Conservation (phyloP, 495 filamentous ascomycete genomes). For the Hypoxylon cercidicola region DNA sequence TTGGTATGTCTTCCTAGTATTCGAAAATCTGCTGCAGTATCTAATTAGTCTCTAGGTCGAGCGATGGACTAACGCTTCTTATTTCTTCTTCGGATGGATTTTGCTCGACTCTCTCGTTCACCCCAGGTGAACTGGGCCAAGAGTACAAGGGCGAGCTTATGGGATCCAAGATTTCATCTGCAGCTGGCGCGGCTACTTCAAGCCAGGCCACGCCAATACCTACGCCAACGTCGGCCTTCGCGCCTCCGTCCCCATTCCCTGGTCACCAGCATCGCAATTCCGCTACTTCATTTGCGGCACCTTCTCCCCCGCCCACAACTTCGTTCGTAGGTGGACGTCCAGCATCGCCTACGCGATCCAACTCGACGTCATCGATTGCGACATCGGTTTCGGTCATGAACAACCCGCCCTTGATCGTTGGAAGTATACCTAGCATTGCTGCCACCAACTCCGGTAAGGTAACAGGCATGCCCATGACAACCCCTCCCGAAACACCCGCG, state of each 20-base stretch:
- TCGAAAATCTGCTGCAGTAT: constrained; percentile 34
- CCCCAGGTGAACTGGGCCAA: constrained; percentile 87
- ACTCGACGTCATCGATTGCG: constrained; percentile 84
- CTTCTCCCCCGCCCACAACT: constrained; percentile 64
- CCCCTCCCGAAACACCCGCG: constrained; percentile 83
- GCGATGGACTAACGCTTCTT: constrained; percentile 87
- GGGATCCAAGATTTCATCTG: constrained; percentile 57
- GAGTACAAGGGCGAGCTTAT: constrained; percentile 76
- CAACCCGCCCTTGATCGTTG: constrained; percentile 80
- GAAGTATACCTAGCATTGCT: constrained; percentile 77
- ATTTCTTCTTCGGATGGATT: constrained; percentile 99
- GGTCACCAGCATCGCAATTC: constrained; percentile 63
- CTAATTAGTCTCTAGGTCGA: constrained; percentile 73
- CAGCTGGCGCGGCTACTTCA: constrained; percentile 53
- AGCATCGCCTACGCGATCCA: constrained; percentile 81
- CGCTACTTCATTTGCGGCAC: constrained; percentile 61
- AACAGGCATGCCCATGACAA: constrained; percentile 68
- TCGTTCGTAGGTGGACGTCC: constrained; percentile 66
- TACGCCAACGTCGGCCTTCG: constrained; percentile 69
- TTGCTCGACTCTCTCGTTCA: constrained; percentile 90
- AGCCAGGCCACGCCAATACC: constrained; percentile 71
- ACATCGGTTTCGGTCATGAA: constrained; percentile 70
- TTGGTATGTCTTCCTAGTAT: constrained; percentile 70
- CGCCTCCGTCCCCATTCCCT: constrained; percentile 67
- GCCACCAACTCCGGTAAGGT: constrained; percentile 72